Conservation (phyloP, 768 basidiomycete species). For the Tylopilus cervinicoccineus region DNA sequence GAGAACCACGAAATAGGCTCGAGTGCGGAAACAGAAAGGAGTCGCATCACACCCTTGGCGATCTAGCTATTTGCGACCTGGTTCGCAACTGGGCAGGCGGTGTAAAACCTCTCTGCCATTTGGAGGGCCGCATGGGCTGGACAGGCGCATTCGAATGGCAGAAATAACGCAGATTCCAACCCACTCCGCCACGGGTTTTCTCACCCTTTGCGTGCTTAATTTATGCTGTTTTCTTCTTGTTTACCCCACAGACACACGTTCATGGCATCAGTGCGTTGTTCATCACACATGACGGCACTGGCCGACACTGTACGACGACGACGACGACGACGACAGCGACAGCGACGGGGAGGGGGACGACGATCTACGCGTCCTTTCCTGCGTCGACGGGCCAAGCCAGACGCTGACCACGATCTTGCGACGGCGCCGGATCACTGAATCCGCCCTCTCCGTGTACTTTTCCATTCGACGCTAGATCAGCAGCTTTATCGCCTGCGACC, state of each 20-base stretch:
- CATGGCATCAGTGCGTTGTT: slow-evolving; percentile 12
- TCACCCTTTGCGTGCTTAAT: slow-evolving; percentile 10
- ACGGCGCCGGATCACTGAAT: slow-evolving; percentile 20
- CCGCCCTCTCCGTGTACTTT: too few species aligned
- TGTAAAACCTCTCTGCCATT: too few species aligned
- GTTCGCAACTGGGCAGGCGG: too few species aligned
- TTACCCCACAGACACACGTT: slow-evolving; percentile 14
- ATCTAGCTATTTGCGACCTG: slow-evolving; percentile 6
- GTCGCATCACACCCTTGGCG: not conserved
- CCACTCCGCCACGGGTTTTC: slow-evolving; percentile 15
- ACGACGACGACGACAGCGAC: too few species aligned
- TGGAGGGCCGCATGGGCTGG: too few species aligned
- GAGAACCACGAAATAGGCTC: slow-evolving; percentile 2
- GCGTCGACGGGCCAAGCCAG: slow-evolving; percentile 1
- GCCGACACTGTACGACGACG: too few species aligned
- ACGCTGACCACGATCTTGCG: slow-evolving; percentile 3
- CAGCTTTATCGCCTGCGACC: slow-evolving; percentile 7
- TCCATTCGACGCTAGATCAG: slow-evolving; percentile 6
- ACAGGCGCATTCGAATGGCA: slow-evolving; percentile 29
- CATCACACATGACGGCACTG: too few species aligned
- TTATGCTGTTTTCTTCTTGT: not conserved
- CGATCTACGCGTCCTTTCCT: not conserved
- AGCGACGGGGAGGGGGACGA: too few species aligned
- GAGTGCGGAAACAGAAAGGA: slow-evolving; percentile 3
- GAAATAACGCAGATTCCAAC: slow-evolving; percentile 25